These are phyloP conservation scores for Fusarium annulatum DNA, from an alignment of 2,329 filamentous ascomycete species.

Conservation along the genomic window DNA sequence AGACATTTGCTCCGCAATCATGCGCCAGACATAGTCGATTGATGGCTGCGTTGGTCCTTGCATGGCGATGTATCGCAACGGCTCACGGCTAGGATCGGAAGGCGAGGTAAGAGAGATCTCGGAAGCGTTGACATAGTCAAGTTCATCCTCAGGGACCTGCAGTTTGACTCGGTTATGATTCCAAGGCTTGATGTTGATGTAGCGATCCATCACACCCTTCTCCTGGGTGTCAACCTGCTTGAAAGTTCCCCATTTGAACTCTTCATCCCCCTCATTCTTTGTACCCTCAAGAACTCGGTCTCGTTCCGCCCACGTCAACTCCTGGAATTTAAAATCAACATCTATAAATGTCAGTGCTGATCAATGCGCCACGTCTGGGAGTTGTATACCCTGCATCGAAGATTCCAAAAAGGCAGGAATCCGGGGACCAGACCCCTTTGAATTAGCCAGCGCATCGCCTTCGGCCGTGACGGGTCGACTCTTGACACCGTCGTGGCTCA, in stretches of 20 bases:
- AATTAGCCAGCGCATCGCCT: slow-evolving; percentile 25
- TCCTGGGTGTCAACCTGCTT: slow-evolving; percentile 48
- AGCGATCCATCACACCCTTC: slow-evolving; percentile 74
- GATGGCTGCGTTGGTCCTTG: slow-evolving; percentile 86
- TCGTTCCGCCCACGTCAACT: slow-evolving; percentile 65
- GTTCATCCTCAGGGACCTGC: slow-evolving; percentile 76
- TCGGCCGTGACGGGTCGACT: slow-evolving; percentile 41
- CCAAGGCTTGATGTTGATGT: slow-evolving; percentile 91
- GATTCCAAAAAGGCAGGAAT: slow-evolving; percentile 55
- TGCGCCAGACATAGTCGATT: slow-evolving; percentile 90
- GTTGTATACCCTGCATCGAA: slow-evolving; percentile 51
- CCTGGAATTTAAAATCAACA: slow-evolving; percentile 62
- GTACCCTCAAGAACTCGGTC: slow-evolving; percentile 56
- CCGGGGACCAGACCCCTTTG: slow-evolving; percentile 28
- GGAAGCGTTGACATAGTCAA: slow-evolving; percentile 87
- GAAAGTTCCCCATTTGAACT: slow-evolving; percentile 51
- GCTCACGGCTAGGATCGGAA: slow-evolving; percentile 51
- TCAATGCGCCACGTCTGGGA: not conserved
- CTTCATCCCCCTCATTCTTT: slow-evolving; percentile 49
- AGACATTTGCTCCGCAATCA: slow-evolving; percentile 83
- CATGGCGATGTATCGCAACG: slow-evolving; percentile 85
- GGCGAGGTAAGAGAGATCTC: slow-evolving; percentile 68
- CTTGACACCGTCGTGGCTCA: slow-evolving; percentile 52
- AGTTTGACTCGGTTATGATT: slow-evolving; percentile 86
- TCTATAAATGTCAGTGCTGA: slow-evolving; percentile 49